Evolutionary conservation across 1,139 yeast genomes (phyloP), one percentile per base, ranked within the genome.

Genomic region (Scheffersomyces parashehatae): DNA sequence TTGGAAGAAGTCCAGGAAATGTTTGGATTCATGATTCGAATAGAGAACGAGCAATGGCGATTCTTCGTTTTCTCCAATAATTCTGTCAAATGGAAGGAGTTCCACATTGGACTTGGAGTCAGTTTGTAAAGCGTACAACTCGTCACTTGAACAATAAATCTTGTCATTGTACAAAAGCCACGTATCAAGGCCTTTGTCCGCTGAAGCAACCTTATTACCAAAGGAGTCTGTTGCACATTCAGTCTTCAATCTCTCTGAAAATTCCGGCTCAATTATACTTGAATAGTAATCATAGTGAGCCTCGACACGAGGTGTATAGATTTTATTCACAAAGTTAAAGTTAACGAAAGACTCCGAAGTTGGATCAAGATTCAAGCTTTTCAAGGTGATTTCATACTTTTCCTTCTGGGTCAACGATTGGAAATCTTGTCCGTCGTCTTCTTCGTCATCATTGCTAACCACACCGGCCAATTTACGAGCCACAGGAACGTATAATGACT

Each of bases 101-200:
- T 55, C 50, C 3, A 59, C 57, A 1, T 54, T 54, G 3, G 62
- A 50, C 4, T 51, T 52, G 10, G 54, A 50, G 24, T 65, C 65
- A 0, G 84, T 74, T 58, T 81, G 79, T 41, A 87, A 66, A 0
- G 95, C 93, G 63, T 77, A 88, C 2, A 87, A 75, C 42, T 83
- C 88, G 47, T 77, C 85, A 1, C 80, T 68, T 10, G 85, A 79
- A 56, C 95, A 88, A 54, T 83, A 82, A 0, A 78, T 60, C 13
- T 71, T 69, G 42, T 75, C 73, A 44, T 82, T 81, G 48, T 75
- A 75, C 44, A 69, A 59, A 3, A 84, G 64, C 79, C 88, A 83
- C 1, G 83, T 70, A 26, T 65, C 67, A 8, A 68, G 64, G 3
- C 61, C 45, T 3, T 37, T 58, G 2, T 60, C 60, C 44, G 50